phyloP scores from a whole-genome alignment of 352 stramenopile genomes.

The Globisporangium barbulae region DNA sequence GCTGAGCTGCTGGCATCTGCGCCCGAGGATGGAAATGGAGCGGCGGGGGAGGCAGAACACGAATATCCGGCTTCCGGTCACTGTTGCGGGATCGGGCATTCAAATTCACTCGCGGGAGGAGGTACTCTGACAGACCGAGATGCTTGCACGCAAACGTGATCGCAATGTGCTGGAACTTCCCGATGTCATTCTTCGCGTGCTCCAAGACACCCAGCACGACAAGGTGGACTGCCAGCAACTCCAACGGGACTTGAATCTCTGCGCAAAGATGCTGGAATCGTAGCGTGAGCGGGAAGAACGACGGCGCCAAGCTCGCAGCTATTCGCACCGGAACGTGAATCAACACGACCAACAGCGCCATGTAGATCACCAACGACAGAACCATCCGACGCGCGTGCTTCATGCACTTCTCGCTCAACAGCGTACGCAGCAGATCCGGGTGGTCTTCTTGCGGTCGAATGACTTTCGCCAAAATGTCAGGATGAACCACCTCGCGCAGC shows the following conservation, averaged over 20 bases:
- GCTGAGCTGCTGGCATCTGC: constrained; percentile 60
- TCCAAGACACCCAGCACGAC: constrained; percentile 94
- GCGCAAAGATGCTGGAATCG: constrained; percentile 92
- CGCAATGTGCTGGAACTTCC: constrained; percentile 63
- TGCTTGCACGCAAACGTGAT: constrained; percentile 55
- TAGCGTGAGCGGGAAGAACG: constrained; percentile 72
- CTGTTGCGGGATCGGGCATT: constrained; percentile 18
- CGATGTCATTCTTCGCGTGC: constrained; percentile 84
- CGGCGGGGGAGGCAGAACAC: constrained; percentile 63
- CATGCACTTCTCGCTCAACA: constrained; percentile 91
- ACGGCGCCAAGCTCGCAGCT: constrained; percentile 40
- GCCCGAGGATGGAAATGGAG: constrained; percentile 80
- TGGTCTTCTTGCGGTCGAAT: constrained; percentile 96
- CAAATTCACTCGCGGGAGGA: constrained; percentile 54
- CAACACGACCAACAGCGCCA: constrained; percentile 79
- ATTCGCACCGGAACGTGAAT: constrained; percentile 85
- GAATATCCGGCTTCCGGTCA: constrained; percentile 26
- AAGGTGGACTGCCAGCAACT: constrained; percentile 95
- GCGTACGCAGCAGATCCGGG: constrained; percentile 93
- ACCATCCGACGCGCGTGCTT: constrained; percentile 95
- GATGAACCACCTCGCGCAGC: constrained; percentile 94
- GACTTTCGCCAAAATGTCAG: constrained; percentile 86
- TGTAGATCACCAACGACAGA: constrained; percentile 91
- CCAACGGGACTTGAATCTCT: constrained; percentile 95
- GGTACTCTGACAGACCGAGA: constrained; percentile 64